phyloP scores from a whole-genome alignment of 2,329 filamentous ascomycete species.

The Volutella citrinella region DNA sequence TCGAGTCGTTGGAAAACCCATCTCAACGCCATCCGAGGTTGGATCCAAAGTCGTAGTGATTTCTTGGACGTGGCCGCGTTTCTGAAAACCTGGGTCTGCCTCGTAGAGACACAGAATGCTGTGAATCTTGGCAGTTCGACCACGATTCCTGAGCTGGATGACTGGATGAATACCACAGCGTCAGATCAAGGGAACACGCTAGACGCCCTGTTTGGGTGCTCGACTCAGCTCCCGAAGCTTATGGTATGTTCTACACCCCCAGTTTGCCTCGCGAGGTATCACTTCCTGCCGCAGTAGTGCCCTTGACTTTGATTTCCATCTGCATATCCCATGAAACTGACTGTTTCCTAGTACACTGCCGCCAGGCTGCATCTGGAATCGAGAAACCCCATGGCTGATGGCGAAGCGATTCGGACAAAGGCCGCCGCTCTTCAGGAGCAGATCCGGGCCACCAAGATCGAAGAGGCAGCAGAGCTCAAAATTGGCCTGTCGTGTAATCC shows the following conservation, averaged over 20 bases:
- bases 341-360: conserved; percentile 4
- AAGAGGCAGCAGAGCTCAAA: neutral
- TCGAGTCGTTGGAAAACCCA: conserved; percentile 10
- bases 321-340: too few relatives aligned
- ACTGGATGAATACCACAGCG: conserved; percentile 5
- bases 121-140: conserved; percentile 6
- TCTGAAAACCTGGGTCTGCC: conserved; percentile 11
- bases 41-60: conserved; percentile 7
- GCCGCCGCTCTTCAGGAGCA: conserved; percentile 4
- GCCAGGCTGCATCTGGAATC: conserved; percentile 4
- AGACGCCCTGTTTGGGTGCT: conserved; percentile 11
- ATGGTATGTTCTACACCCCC: conserved; percentile 4
- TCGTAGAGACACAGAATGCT: conserved; percentile 8
- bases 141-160: conserved; percentile 5
- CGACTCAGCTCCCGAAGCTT: conserved; percentile 5
- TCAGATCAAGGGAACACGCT: neutral
- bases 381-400: neutral
- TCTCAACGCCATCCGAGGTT: conserved; percentile 9
- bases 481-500: conserved; percentile 7
- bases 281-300: too few relatives aligned
- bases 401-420: neutral
- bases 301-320: too few relatives aligned
- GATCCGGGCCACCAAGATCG: conserved; percentile 5
- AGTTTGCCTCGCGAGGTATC: neutral
- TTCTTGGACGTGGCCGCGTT: conserved; percentile 7